Evolutionary conservation across 2,329 filamentous ascomycete genomes (phyloP).

Genomic region (Arthrobotrys sinensis): DNA sequence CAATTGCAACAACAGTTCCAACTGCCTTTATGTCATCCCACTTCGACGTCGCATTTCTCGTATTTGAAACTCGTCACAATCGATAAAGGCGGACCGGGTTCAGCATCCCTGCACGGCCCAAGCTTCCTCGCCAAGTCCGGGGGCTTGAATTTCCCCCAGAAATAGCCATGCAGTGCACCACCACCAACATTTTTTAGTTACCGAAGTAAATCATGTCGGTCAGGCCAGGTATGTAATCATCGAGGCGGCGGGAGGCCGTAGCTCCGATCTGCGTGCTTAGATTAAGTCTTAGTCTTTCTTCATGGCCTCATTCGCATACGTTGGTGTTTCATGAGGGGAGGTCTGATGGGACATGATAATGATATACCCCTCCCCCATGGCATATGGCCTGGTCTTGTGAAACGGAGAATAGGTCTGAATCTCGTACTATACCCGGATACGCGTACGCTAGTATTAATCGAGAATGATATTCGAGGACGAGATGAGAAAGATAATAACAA

Average conservation of each 20-base stretch:
- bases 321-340: neutral
- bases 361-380: no score
- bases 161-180: slow-evolving; percentile 15
- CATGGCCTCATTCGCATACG: neutral
- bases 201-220: slow-evolving; percentile 24
- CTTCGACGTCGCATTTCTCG: slow-evolving; percentile 1
- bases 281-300: neutral
- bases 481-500: neutral
- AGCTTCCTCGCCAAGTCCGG: slow-evolving; percentile 16
- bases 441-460: slow-evolving; percentile 13
- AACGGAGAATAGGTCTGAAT: neutral
- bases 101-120: slow-evolving; percentile 11
- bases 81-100: slow-evolving; percentile 15
- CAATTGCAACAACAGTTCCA: neutral
- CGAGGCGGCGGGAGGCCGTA: slow-evolving; percentile 22
- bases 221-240: slow-evolving; percentile 36
- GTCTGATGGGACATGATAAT: neutral
- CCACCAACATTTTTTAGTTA: neutral
- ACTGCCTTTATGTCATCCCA: neutral
- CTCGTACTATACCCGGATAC: neutral
- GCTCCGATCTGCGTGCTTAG: slow-evolving; percentile 12
- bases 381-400: neutral
- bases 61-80: slow-evolving; percentile 7
- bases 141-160: slow-evolving; percentile 22
- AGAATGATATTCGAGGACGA: neutral